Evolutionary conservation across 2,329 filamentous ascomycete genomes (phyloP), one percentile per base, ranked within the genome.

Genomic region (Lithohypha guttulata): DNA sequence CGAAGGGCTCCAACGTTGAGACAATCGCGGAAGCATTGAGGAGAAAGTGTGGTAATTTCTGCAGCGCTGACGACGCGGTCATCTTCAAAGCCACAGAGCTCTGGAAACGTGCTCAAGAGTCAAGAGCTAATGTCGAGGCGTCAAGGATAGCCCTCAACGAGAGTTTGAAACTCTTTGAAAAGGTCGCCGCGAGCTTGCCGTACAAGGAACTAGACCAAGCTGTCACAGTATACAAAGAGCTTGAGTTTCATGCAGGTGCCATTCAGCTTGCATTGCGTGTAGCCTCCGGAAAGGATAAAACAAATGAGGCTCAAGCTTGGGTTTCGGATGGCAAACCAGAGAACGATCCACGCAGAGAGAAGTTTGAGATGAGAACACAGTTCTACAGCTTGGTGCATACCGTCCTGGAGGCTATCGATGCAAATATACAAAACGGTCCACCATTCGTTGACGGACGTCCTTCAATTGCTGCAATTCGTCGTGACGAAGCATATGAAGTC

Each of bases 51-150:
- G 93, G 91, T 46, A 95, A 83, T 61, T 98, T 98, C 71, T 98
- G 91, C 60, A 95, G 87, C 54, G 79, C 89, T 0, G 89, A 98
- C 48, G 91, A 98, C 63, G 91, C 96, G 2, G 79, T 96, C 48
- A 89, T 95, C 51, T 98, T 98, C 77, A 96, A 94, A 62, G 91
- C 91, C 0, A 89, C 96, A 57, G 91, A 98, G 60, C 83, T 89
- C 53, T 67, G 96, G 38, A 93, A 94, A 67, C 76, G 84, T 50
- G 89, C 89, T 1, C 78, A 79, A 2, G 87, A 95, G 57, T 76
- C 83, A 33, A 76, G 78, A 7, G 66, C 71, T 3, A 84, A 86
- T 53, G 77, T 77, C 3, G 89, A 87, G 50, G 69, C 77, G 37
- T 84, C 82, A 4, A 77, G 87, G 22, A 78, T 79, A 30, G 65